Evolutionary conservation across 2,329 filamentous ascomycete genomes (phyloP), one percentile per base, ranked within the genome.

Genomic region (Ophiostoma novo-ulmi): DNA sequence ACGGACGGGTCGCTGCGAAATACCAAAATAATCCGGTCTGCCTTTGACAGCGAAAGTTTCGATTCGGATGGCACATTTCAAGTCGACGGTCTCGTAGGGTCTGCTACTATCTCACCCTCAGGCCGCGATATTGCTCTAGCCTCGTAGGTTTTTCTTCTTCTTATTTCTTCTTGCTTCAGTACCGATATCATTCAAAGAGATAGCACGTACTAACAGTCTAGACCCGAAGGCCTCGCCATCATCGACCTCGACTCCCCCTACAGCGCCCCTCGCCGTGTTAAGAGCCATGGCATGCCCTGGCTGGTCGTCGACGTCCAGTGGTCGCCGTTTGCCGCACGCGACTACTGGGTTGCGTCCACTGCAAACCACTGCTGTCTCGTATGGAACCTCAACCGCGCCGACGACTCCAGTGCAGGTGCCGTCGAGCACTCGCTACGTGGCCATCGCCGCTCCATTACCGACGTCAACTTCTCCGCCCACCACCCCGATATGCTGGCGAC

Each of bases 271-370:
- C 90, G 93, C 22, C 90, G 93, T 76, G 85, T 97, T 67, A 86
- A 85, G 75, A 91, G 91, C 73, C 92, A 97, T 80, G 91, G 92
- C 70, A 89, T 93, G 63, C 91, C 92, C n/a, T 97, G 94, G 93
- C 89, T 97, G 69, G 94, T 97, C 5, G 93, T 94, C 13, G 94
- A 97, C 79, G 94, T 97, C 39, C 94, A 97, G 80, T 97, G 94
- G 94, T 97, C 93, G 13, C 94, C 94, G 0, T 97, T 97, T 78
- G 91, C 94, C 14, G 88, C 87, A 26, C 88, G 94, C 67, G 92
- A 97, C 78, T 94, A 94, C 76, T 97, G 94, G 94, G 91, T 97
- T 22, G 92, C 93, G 48, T 97, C 93, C 72, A 97, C 94, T 0
- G 94, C 93, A 22, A 97, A 97, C 78, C 94, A 97, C 78, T 93